These are phyloP conservation scores for Pyrus pyrifolia DNA, from an alignment of 306 rosid genomes.

Conservation along the genomic window DNA sequence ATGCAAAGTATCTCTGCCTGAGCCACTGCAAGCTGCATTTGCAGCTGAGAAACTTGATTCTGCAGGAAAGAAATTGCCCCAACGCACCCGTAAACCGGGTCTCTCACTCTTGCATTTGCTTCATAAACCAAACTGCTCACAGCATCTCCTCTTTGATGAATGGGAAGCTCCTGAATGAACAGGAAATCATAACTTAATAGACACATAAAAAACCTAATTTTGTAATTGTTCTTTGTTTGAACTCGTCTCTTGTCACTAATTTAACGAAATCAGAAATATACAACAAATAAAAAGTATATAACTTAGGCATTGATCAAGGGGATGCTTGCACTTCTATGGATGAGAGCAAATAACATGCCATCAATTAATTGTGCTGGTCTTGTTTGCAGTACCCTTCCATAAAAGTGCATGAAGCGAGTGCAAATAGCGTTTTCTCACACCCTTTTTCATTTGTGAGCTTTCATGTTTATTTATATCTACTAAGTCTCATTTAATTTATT, in stretches of 20 bases:
- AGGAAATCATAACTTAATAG: neutral
- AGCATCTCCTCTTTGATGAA: constrained; percentile 70
- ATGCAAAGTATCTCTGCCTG: constrained; percentile 65
- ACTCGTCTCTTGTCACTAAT: neutral
- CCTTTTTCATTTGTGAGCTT: neutral
- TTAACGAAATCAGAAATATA: neutral
- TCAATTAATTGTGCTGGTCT: neutral
- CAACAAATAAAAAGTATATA: neutral
- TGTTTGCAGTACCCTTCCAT: neutral
- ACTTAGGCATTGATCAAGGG: neutral
- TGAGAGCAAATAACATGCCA: neutral
- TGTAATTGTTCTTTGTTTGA: neutral
- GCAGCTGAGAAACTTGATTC: constrained; percentile 58
- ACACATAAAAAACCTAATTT: neutral
- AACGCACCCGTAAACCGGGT: constrained; percentile 79
- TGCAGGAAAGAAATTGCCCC: constrained; percentile 77
- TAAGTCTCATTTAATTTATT: neutral
- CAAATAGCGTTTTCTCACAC: neutral
- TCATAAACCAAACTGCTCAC: constrained; percentile 70
- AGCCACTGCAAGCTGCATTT: constrained; percentile 70
- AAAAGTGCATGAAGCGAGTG: neutral
- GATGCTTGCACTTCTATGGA: neutral
- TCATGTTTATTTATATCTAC: neutral
- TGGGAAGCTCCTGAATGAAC: constrained; percentile 50
- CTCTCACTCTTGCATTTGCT: constrained; percentile 74